Base-by-base conservation (phyloP, 768 basidiomycete species). In the Russula lepida region DNA sequence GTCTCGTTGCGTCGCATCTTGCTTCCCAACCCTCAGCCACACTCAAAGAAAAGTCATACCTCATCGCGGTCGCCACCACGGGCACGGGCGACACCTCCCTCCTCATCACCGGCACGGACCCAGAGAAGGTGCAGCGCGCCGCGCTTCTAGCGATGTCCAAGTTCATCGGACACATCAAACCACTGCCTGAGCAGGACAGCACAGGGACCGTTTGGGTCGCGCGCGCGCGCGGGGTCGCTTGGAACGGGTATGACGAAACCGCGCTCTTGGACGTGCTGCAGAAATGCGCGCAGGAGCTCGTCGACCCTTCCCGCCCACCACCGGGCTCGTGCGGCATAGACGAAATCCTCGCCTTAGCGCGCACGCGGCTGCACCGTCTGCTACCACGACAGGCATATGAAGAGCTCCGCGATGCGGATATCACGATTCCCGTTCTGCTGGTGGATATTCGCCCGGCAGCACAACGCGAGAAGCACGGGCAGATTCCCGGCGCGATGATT, bases 391-490 rank as follows among this genome's bases (percentile, higher is more conserved):
- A 86, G 65, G 88, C 88, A 0, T 81, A 78, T 69, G 76, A 78
- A 1, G 83, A 87, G 66, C 77, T 89, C 6, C 76, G 78, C 32
- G 71, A 73, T 49, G 28, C 64, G 4, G 72, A 76, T 28, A 75
- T 80, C 41, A 77, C 74, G 4, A 82, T 81, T 43, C 87, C 88
- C 1, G 84, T 83, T 1, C 79, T 90, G 57, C 76, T 92, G 44
- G 88, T 92, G 7, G 89, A 91, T 70, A 89, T 91, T 54, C 83
- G 89, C 7, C 81, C 88, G 0, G 79, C 76, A 41, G 78, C 76
- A 6, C 81, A 88, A 70, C 79, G 89, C 17, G 76, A 76, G 6
- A 70, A 69, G 50, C 74, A 80, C 33, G 89, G 89, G 0, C 77
- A 73, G 0, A 85, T 91, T 57, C 76, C 76, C 8, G 87, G 89